Evolutionary conservation across 2,329 filamentous ascomycete species (phyloP).

Genomic region (Ampelomyces quisqualis): DNA sequence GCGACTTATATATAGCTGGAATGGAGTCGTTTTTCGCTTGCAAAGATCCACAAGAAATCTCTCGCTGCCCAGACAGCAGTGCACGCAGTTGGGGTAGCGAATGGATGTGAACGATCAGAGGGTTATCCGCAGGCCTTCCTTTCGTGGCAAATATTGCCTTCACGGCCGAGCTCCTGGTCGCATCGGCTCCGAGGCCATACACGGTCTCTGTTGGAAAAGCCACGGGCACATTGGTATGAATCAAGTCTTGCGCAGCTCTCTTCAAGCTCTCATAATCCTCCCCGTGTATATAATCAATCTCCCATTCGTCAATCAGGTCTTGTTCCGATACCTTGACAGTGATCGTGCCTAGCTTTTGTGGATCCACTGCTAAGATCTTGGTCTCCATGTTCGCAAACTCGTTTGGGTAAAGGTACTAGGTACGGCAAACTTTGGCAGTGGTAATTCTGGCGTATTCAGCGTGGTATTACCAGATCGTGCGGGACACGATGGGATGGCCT

Average conservation of each 20-base stretch:
- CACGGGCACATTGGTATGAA: constrained; percentile 70
- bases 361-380: constrained; percentile 44
- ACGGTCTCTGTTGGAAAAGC: constrained; percentile 98
- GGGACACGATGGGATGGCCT: constrained; percentile 21
- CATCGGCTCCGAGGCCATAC: constrained; percentile 95
- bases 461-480: constrained; percentile 17
- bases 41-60: background rate
- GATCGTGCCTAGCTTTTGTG: constrained; percentile 44
- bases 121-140: constrained; percentile 88
- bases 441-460: constrained; percentile 21
- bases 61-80: constrained; percentile 51
- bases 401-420: constrained; percentile 1
- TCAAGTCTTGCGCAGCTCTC: constrained; percentile 67
- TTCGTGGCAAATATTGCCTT: constrained; percentile 92
- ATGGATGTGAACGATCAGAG: constrained; percentile 87
- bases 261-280: constrained; percentile 56
- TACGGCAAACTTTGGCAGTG: background rate
- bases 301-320: constrained; percentile 41
- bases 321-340: constrained; percentile 30
- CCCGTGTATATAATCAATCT: constrained; percentile 40
- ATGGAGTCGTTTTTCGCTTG: constrained; percentile 50
- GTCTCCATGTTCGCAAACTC: constrained; percentile 37
- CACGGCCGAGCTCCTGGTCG: constrained; percentile 79
- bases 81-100: constrained; percentile 73
- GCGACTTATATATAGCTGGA: constrained; percentile 71